Percentiles rank a stretch among this genome's conserved stretches.
These are phyloP conservation scores for Paragyromitra xinjiangensis DNA, from an alignment of 495 filamentous ascomycete genomes.

Conservation along the genomic window DNA sequence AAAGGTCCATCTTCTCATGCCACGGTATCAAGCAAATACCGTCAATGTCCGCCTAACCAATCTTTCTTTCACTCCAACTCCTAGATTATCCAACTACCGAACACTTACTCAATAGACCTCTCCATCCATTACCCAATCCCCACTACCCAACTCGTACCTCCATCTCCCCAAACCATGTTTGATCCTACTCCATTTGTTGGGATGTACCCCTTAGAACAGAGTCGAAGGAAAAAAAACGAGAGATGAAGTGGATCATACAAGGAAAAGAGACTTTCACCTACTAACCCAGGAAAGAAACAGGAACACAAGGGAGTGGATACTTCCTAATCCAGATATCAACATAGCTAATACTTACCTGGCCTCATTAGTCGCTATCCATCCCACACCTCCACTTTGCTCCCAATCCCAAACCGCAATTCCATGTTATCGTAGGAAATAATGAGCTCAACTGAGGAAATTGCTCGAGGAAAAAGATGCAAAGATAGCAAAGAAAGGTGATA, in stretches of 20 bases:
- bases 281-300: background rate
- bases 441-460: background rate
- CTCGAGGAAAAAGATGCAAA: conserved; percentile 15
- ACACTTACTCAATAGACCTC: background rate
- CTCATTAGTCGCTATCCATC: background rate
- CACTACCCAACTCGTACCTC: background rate
- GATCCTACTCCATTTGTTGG: background rate
- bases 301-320: background rate
- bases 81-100: background rate
- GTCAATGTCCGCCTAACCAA: background rate
- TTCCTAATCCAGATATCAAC: conserved; percentile 1
- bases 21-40: background rate
- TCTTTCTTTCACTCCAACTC: background rate
- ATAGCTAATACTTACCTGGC: background rate
- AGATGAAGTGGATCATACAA: background rate
- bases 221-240: background rate
- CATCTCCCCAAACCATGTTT: background rate
- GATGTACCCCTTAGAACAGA: background rate
- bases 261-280: background rate
- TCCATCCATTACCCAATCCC: background rate
- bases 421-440: background rate
- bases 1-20: background rate
- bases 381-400: background rate
- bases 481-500: conserved; percentile 4
- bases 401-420: background rate